A percentile compares a stretch with the other conserved stretches of the same genome.
Conservation (phyloP, 2,329 filamentous ascomycete genomes). For the Pochonia chlamydosporia region DNA sequence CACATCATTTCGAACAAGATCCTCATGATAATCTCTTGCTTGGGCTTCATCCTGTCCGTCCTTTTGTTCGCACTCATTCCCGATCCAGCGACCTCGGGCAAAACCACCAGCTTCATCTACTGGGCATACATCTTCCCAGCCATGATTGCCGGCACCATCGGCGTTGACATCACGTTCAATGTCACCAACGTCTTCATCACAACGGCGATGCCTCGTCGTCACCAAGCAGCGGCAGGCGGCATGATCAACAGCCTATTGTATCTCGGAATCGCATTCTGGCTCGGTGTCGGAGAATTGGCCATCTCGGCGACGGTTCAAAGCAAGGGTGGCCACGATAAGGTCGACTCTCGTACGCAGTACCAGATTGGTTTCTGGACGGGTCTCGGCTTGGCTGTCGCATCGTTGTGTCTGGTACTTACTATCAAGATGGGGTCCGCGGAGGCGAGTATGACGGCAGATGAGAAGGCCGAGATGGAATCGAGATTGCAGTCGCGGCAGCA, state of each 20-base stretch:
- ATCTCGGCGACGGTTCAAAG: slow-evolving; percentile 39
- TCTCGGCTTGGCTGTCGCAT: slow-evolving; percentile 45
- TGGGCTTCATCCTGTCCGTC: slow-evolving; percentile 51
- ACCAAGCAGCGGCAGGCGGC: slow-evolving; percentile 67
- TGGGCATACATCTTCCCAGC: slow-evolving; percentile 71
- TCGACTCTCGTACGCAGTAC: slow-evolving; percentile 48
- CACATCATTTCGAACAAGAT: slow-evolving; percentile 59
- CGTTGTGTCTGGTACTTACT: slow-evolving; percentile 49
- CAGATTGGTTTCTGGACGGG: slow-evolving; percentile 63
- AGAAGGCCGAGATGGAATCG: slow-evolving; percentile 32
- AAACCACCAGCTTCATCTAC: slow-evolving; percentile 36
- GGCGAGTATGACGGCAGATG: slow-evolving; percentile 52
- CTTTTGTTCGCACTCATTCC: slow-evolving; percentile 63
- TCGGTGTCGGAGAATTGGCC: slow-evolving; percentile 64
- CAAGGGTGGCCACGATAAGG: slow-evolving; percentile 13
- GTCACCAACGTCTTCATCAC: slow-evolving; percentile 74
- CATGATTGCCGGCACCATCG: slow-evolving; percentile 64
- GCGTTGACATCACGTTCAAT: slow-evolving; percentile 71
- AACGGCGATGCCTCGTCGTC: slow-evolving; percentile 57
- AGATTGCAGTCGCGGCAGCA: background rate
- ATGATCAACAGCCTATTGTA: slow-evolving; percentile 67
- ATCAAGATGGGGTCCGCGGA: slow-evolving; percentile 50
- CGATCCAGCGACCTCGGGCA: slow-evolving; percentile 27
- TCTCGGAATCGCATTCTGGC: slow-evolving; percentile 64
- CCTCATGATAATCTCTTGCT: slow-evolving; percentile 55